Percentiles rank a stretch among this genome's conserved stretches.
Evolutionary conservation across 805 yeast species (phyloP).

Genomic region (Myxozyma vanderwaltii): DNA sequence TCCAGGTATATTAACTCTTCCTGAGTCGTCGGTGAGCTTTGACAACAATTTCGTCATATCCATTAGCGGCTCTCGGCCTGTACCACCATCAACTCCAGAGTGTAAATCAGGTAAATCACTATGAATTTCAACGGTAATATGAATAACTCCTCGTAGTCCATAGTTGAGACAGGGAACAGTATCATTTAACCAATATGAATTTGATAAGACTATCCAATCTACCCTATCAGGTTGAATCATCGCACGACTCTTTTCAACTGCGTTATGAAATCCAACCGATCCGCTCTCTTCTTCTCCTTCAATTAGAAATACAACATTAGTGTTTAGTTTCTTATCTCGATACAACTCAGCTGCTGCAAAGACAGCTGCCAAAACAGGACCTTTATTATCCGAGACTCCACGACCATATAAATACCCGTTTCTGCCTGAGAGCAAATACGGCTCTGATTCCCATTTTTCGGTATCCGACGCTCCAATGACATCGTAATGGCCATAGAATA

Average conservation of each 20-base stretch:
- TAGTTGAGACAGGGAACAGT: conserved; percentile 87
- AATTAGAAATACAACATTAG: conserved; percentile 78
- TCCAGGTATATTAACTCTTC: conserved; percentile 62
- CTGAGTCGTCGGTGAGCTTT: conserved; percentile 56
- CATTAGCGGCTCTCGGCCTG: conserved; percentile 81
- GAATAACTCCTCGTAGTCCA: conserved; percentile 89
- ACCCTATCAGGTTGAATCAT: conserved; percentile 52
- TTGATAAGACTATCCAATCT: conserved; percentile 88
- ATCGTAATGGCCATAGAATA: conserved; percentile 97
- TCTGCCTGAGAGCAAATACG: conserved; percentile 70
- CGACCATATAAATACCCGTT: conserved; percentile 89
- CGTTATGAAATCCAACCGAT: conserved; percentile 76
- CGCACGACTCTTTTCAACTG: conserved; percentile 53
- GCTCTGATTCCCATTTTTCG: conserved; percentile 73
- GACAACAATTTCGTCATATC: conserved; percentile 77
- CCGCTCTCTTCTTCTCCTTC: conserved; percentile 98
- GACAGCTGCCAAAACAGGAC: conserved; percentile 84
- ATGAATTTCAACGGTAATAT: conserved; percentile 68
- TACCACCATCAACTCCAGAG: conserved; percentile 96
- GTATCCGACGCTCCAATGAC: conserved; percentile 76
- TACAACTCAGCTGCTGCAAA: conserved; percentile 79
- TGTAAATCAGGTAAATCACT: conserved; percentile 86
- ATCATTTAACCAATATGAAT: conserved; percentile 93
- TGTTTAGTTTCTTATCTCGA: conserved; percentile 53
- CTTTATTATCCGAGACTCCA: conserved; percentile 94